phyloP scores from a whole-genome alignment of 441 rosid genomes.

The Biscutella auriculata region DNA sequence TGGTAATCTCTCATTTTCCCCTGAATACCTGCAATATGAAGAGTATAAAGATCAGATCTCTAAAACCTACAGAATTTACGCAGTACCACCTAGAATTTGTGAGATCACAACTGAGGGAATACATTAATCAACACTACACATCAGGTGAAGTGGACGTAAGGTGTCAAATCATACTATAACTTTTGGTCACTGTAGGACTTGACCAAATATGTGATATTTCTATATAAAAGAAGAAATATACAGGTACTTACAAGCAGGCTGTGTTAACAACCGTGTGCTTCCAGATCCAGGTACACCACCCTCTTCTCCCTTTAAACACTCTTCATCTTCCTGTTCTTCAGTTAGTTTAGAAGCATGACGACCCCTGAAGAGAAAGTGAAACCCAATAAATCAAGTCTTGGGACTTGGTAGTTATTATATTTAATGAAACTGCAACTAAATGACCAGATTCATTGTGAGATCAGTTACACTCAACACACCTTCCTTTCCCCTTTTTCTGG shows the following conservation, averaged over 20 bases:
- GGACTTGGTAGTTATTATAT: background rate
- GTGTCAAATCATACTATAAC: background rate
- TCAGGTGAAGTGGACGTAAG: background rate
- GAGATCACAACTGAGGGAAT: background rate
- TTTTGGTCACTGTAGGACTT: background rate
- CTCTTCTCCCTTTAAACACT: constrained; percentile 87
- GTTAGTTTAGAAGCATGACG: constrained; percentile 91
- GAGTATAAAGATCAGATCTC: background rate
- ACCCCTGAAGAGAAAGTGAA: constrained; percentile 38
- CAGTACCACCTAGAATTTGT: background rate
- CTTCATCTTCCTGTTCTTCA: constrained; percentile 98
- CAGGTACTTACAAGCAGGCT: constrained; percentile 71
- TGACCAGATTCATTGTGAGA: background rate
- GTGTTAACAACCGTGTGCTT: constrained; percentile 75
- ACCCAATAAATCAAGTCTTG: background rate
- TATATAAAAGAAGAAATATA: background rate
- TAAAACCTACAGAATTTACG: background rate
- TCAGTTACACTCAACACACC: constrained; percentile 27
- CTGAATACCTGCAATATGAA: constrained; percentile 57
- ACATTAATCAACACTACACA: background rate
- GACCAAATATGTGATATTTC: background rate
- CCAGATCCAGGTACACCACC: constrained; percentile 66
- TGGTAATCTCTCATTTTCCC: constrained; percentile 99
- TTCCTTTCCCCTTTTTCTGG: constrained; percentile 76
- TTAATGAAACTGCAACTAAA: background rate